phyloP scores from a whole-genome alignment of 768 basidiomycete genomes.

The Suillus plorans region DNA sequence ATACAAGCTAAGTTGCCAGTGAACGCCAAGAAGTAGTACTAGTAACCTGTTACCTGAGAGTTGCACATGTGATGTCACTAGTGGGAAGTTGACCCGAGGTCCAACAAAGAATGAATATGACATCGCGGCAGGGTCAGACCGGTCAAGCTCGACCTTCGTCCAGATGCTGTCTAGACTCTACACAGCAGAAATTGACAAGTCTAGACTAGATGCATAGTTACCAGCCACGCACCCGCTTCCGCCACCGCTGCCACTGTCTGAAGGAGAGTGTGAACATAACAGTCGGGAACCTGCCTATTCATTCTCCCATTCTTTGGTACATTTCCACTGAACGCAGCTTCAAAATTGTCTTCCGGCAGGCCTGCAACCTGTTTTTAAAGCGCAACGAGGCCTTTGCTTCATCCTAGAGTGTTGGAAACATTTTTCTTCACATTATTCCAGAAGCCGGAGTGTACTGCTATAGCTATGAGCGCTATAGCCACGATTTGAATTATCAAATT shows the following conservation, averaged over 20 bases:
- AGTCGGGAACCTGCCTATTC: constrained; percentile 46
- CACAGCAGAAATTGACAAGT: neutral
- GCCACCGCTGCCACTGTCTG: constrained; percentile 77
- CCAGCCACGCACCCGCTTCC: constrained; percentile 76
- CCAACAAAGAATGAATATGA: constrained; percentile 64
- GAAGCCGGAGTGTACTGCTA: neutral
- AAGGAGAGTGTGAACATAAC: constrained; percentile 6
- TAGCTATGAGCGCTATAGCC: neutral
- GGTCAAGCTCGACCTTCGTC: constrained; percentile 72
- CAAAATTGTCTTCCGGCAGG: constrained; percentile 49
- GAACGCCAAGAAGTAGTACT: neutral
- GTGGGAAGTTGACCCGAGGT: constrained; percentile 65
- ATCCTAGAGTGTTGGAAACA: constrained; percentile 52
- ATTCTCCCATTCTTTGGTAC: constrained; percentile 76
- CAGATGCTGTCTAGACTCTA: constrained; percentile 86
- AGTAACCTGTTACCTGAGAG: constrained; percentile 9
- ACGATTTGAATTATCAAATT: neutral
- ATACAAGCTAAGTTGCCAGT: constrained; percentile 7
- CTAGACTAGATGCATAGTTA: constrained; percentile 23
- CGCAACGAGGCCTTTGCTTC: constrained; percentile 22
- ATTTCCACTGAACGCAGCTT: constrained; percentile 60
- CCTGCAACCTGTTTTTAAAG: constrained; percentile 34
- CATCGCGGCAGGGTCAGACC: constrained; percentile 65
- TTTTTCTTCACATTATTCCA: constrained; percentile 20
- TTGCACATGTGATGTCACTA: constrained; percentile 23